Conservation (phyloP, 2,329 filamentous ascomycete genomes). For the Coniella vitis region DNA sequence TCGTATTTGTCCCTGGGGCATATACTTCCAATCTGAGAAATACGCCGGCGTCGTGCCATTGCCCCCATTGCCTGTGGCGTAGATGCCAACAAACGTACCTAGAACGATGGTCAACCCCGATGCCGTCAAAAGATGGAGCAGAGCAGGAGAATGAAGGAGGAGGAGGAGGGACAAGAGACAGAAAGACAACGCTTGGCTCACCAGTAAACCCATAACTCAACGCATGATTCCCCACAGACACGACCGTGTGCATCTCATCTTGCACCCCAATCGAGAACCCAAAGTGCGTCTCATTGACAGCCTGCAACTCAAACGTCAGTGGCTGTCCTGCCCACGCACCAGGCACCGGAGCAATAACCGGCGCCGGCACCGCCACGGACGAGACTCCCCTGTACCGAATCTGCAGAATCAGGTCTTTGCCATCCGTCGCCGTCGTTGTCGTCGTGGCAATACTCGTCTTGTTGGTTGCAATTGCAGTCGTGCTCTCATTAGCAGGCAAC, state of each 20-base stretch:
- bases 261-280: conserved; percentile 31
- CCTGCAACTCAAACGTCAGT: conserved; percentile 35
- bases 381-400: conserved; percentile 39
- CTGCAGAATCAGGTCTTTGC: conserved; percentile 27
- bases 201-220: conserved; percentile 36
- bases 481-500: conserved; percentile 25
- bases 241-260: conserved; percentile 26
- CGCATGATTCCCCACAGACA: conserved; percentile 28
- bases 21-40: conserved; percentile 41
- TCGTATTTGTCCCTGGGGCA: conserved; percentile 25
- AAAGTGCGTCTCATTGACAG: conserved; percentile 40
- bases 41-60: conserved; percentile 37
- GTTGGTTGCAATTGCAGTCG: conserved; percentile 19
- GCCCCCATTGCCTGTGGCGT: conserved; percentile 45
- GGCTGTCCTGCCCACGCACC: conserved; percentile 27
- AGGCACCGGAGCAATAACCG: conserved; percentile 33
- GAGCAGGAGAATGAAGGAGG: background rate
- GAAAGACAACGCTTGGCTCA: conserved; percentile 18
- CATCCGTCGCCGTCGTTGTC: conserved; percentile 8
- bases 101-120: background rate
- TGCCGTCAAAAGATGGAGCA: background rate
- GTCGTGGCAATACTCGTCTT: too few relatives aligned
- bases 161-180: background rate
- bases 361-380: conserved; percentile 30
- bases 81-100: conserved; percentile 44